A percentile compares a stretch with the other conserved stretches of the same genome.
Evolutionary conservation across 768 basidiomycete species (phyloP).

Genomic region (Pulveroboletus frians): DNA sequence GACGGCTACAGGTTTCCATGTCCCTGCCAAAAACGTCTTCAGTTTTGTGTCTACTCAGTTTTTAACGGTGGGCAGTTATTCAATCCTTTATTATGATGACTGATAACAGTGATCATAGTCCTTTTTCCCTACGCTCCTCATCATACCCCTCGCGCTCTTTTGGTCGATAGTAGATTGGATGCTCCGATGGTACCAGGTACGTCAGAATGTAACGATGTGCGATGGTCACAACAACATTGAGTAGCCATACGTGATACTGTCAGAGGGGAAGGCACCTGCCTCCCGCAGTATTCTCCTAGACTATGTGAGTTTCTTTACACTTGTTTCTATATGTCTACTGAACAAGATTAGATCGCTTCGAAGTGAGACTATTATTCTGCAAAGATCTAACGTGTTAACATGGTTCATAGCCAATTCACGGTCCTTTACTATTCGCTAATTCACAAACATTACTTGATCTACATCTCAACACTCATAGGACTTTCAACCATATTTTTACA

Average conservation of each 20-base stretch:
- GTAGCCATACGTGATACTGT: conserved; percentile 60
- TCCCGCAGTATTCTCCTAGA: conserved; percentile 60
- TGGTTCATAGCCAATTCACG: conserved; percentile 35
- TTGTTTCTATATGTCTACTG: neutral
- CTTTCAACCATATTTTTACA: conserved; percentile 46
- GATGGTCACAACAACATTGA: conserved; percentile 3
- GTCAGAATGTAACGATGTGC: conserved; percentile 8
- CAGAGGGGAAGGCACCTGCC: conserved; percentile 47
- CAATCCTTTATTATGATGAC: neutral
- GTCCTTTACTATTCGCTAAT: conserved; percentile 42
- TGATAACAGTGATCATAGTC: conserved; percentile 34
- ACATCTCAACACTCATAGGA: conserved; percentile 48
- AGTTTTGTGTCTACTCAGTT: conserved; percentile 42
- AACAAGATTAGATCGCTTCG: conserved; percentile 35
- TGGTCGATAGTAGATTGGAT: conserved; percentile 53
- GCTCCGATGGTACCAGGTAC: conserved; percentile 55
- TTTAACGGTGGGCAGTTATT: conserved; percentile 36
- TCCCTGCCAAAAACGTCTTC: conserved; percentile 47
- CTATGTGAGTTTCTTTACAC: conserved; percentile 42
- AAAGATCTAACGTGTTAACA: conserved; percentile 1
- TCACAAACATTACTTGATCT: conserved; percentile 51
- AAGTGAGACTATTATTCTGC: conserved; percentile 30
- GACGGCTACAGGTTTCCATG: conserved; percentile 44
- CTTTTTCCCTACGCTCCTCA: conserved; percentile 50
- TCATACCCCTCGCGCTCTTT: conserved; percentile 46